These are phyloP conservation scores for Fusarium sp. DNA, from an alignment of 2,329 filamentous ascomycete species.

Conservation along the genomic window DNA sequence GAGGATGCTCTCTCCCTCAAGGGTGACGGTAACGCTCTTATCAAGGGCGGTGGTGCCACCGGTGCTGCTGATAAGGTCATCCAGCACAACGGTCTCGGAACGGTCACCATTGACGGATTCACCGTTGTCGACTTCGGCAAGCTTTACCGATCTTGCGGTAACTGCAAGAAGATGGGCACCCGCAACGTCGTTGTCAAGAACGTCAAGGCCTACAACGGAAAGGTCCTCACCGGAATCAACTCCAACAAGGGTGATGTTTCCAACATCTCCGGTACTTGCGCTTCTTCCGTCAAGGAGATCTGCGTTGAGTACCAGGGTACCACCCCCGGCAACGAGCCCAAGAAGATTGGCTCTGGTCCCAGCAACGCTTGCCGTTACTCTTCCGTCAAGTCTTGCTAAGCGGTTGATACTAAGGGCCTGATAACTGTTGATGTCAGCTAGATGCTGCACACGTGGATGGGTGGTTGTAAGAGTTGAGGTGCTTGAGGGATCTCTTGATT, in stretches of 20 bases:
- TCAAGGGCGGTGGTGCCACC: slow-evolving; percentile 41
- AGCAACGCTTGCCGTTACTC: slow-evolving; percentile 42
- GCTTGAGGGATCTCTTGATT: background rate
- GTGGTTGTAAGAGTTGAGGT: background rate
- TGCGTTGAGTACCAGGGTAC: slow-evolving; percentile 42
- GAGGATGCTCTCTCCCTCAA: slow-evolving; percentile 41
- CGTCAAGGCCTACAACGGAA: slow-evolving; percentile 42
- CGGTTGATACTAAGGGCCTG: background rate
- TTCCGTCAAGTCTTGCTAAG: slow-evolving; percentile 41
- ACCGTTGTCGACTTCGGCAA: slow-evolving; percentile 44
- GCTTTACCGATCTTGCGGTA: slow-evolving; percentile 45
- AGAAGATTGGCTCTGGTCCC: slow-evolving; percentile 38
- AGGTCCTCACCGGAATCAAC: slow-evolving; percentile 44
- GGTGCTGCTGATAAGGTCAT: slow-evolving; percentile 43
- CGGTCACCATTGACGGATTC: slow-evolving; percentile 43
- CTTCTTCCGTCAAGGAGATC: slow-evolving; percentile 40
- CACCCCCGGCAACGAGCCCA: slow-evolving; percentile 43
- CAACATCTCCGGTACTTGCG: slow-evolving; percentile 37
- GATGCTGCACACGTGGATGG: background rate
- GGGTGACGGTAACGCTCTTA: slow-evolving; percentile 38
- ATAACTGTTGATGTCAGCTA: background rate
- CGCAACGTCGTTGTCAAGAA: slow-evolving; percentile 43
- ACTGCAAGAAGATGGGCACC: slow-evolving; percentile 45
- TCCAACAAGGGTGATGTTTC: slow-evolving; percentile 43
- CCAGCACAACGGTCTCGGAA: slow-evolving; percentile 43